phyloP scores from a whole-genome alignment of 305 asterid genomes.

The Fraxinus dipetala region DNA sequence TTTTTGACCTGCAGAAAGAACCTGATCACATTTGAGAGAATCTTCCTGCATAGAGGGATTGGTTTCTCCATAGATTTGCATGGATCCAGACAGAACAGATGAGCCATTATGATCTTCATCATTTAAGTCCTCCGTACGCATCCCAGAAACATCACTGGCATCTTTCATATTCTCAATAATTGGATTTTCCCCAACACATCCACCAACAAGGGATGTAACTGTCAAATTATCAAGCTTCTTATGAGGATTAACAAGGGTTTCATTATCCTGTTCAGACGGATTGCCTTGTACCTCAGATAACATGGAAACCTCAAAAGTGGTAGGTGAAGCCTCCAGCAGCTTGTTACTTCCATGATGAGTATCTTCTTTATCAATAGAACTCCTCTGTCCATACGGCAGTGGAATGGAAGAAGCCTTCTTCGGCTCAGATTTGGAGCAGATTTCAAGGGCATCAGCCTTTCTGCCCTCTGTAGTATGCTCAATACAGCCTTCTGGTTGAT shows the following conservation, averaged over 20 bases:
- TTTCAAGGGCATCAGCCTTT: slow-evolving; percentile 20
- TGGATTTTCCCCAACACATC: slow-evolving; percentile 31
- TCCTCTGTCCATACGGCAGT: slow-evolving; percentile 31
- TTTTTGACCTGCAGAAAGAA: slow-evolving; percentile 30
- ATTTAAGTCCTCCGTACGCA: slow-evolving; percentile 28
- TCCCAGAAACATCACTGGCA: slow-evolving; percentile 28
- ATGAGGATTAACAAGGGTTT: slow-evolving; percentile 19
- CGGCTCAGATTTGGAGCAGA: slow-evolving; percentile 24
- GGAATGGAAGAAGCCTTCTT: slow-evolving; percentile 30
- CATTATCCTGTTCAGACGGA: slow-evolving; percentile 31
- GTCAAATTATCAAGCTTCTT: slow-evolving; percentile 22
- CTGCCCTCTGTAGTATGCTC: slow-evolving; percentile 18
- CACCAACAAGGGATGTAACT: slow-evolving; percentile 30
- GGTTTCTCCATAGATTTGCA: slow-evolving; percentile 31
- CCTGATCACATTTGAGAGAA: slow-evolving; percentile 29
- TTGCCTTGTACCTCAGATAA: slow-evolving; percentile 25
- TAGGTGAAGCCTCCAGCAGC: slow-evolving; percentile 28
- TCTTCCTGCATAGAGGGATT: slow-evolving; percentile 31
- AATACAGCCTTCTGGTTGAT: slow-evolving; percentile 29
- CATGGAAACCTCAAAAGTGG: slow-evolving; percentile 28
- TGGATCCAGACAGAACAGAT: slow-evolving; percentile 37
- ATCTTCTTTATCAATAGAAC: slow-evolving; percentile 31
- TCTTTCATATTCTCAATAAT: slow-evolving; percentile 32
- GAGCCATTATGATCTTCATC: slow-evolving; percentile 32
- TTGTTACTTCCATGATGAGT: slow-evolving; percentile 30